Base-by-base conservation (phyloP, 768 basidiomycete species). In the Crassisporium funariophilum region DNA sequence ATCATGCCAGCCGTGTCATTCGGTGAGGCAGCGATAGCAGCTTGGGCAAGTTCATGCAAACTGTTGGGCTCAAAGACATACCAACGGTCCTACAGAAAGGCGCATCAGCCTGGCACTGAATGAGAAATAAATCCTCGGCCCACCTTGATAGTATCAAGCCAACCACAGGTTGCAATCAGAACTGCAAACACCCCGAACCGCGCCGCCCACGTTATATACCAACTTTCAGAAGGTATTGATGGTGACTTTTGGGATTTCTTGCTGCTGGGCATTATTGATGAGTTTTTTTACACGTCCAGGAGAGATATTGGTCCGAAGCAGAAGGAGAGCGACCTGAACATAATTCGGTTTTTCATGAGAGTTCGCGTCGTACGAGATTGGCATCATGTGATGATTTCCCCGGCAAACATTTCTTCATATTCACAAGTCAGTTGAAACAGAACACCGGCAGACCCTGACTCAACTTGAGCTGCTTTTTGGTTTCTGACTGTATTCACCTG, bases 11-110 rank as follows among this genome's bases (percentile, higher is more conserved):
- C 61, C 1, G 84, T 82, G 64, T 92, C 76, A 64, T 81, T 76
- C 0, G 81, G 79, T 9, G 82, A 75, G 2, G 76, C 64, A 12
- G 78, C 78, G 63, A 98, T 79, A 38, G 95, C 91, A 7, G 79
- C 76, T 60, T 83, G 74, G 10, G 87, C 81, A 24, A 97, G 80
- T 51, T 81, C 71, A 61, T 95, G 88, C 12, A 98, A 71, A 39
- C 69, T 69, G 3, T 69, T 67, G 2, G 87, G 89, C 59, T 91
- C 82, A 49, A 98, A 80, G 47, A 93, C 82, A 66, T 95, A 98
- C 82, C 87, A 98, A 46, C 82, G 82, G 37, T 86, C 76, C 93
- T 95, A 50, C n/a, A 38, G 12, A 43, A 24, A 27, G 35, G 19
- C 35, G 38, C 37, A 41, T 5, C 13, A 12, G 21, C 43, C 24